Percentiles rank a stretch among this genome's conserved stretches.
Evolutionary conservation across 2,329 filamentous ascomycete species (phyloP).

Genomic region (Colletotrichum nymphaeae): DNA sequence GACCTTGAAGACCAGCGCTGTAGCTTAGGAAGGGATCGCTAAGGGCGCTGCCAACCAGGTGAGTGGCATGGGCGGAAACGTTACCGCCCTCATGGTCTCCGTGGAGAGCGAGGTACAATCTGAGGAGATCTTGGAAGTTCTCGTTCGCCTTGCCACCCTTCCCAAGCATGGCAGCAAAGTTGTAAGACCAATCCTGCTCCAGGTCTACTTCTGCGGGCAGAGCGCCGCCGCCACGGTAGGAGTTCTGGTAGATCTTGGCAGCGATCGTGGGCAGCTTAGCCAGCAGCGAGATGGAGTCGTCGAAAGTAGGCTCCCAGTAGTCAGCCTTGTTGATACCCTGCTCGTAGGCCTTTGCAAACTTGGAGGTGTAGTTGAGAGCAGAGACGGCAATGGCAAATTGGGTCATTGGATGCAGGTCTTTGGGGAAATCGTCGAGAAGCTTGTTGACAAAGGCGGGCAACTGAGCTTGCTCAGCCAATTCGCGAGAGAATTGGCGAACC

Average conservation of each 20-base stretch:
- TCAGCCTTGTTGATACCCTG: constrained; percentile 92
- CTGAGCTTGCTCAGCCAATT: constrained; percentile 86
- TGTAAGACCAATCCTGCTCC: constrained; percentile 97
- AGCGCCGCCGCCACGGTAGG: constrained; percentile 79
- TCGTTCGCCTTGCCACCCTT: constrained; percentile 89
- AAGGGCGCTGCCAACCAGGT: constrained; percentile 93
- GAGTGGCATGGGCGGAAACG: constrained; percentile 94
- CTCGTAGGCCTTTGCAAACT: constrained; percentile 94
- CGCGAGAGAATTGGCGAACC: constrained; percentile 83
- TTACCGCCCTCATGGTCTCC: constrained; percentile 99
- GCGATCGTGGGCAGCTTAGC: constrained; percentile 97
- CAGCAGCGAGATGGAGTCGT: constrained; percentile 92
- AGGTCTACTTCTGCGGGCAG: constrained; percentile 82
- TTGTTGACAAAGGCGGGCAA: constrained; percentile 86
- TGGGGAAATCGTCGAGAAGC: constrained; percentile 91
- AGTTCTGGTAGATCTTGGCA: constrained; percentile 96
- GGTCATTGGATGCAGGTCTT: constrained; percentile 96
- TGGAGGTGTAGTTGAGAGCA: constrained; percentile 93
- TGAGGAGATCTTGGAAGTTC: constrained; percentile 93
- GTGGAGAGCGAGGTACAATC: constrained; percentile 94
- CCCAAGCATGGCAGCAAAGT: constrained; percentile 96
- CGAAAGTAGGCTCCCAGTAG: constrained; percentile 98
- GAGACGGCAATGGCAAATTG: constrained; percentile 96
- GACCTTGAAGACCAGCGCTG: constrained; percentile 92
- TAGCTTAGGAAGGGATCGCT: constrained; percentile 97